Evolutionary conservation across 331 rosid genomes (phyloP), one percentile per base, ranked within the genome.

Genomic region (Stylosanthes scabra): DNA sequence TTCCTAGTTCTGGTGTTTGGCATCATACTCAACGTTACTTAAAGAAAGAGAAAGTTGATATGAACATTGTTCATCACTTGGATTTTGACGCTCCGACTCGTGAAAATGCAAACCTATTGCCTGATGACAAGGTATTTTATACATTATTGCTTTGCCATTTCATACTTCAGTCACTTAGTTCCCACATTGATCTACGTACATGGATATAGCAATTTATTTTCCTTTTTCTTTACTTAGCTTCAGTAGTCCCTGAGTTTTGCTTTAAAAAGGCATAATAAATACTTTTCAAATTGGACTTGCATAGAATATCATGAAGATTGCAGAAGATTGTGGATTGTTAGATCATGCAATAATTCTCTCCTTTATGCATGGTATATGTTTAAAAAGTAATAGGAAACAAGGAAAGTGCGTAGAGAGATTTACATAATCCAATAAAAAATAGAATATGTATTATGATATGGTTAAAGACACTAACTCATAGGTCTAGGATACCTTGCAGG

Each of bases 11-110:
- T 77, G 97, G 99, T 70, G 88, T 95, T 72, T 95, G 99, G 97
- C 95, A 84, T 81, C 95, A 90, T 60, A 95, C 97, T 76, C 99
- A 92, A 70, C 85, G 91, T 20, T 82, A 83, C 84, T 88, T 95
- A 46, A 88, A 84, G 85, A 95, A 81, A 86, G 93, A 93, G 75
- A 61, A 73, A 64, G 86, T 88, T 71, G 85, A 77, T 75, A 11
- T 73, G 70, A 88, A 89, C 65, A 55, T 85, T 42, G 72, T 95
- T 84, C 93, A 84, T 73, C 99, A 95, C 89, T 77, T 95, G 88
- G 99, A 95, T 80, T 91, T 92, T 71, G 99, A 95, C 82, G 99
- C 99, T 68, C 93, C 97, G 49, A 95, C 99, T 37, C 99, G 99
- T 50, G 99, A 95, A 86, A 88, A 86, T 80, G 96, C 99, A 62